Evolutionary conservation across 2,329 filamentous ascomycete species (phyloP).

Genomic region (Scytalidium sp.): DNA sequence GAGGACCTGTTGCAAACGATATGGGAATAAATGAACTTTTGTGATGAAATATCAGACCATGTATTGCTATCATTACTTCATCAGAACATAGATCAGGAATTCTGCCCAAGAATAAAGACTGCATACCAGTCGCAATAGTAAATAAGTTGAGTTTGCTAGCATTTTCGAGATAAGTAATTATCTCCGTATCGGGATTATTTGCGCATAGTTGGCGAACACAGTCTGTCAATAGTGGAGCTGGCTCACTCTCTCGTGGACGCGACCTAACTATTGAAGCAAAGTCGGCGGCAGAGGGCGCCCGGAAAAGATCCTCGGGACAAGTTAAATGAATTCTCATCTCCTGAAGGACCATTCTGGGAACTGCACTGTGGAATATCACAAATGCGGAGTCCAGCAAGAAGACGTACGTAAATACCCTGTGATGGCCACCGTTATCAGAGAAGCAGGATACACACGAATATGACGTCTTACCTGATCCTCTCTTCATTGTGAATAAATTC

Average conservation of each 20-base stretch:
- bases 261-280: conserved; percentile 8
- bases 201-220: not conserved
- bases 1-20: not conserved
- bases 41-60: not conserved
- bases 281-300: conserved; percentile 29
- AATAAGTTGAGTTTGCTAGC: not conserved
- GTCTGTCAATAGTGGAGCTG: not conserved
- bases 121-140: not conserved
- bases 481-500: conserved; percentile 5
- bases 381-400: conserved; percentile 37
- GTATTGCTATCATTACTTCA: not conserved
- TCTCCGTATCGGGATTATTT: not conserved
- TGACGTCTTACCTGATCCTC: conserved; percentile 3
- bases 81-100: not conserved
- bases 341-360: conserved; percentile 36
- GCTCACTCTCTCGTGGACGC: not conserved
- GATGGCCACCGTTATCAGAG: not conserved
- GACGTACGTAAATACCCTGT: conserved; percentile 30
- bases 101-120: not conserved
- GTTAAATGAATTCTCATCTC: conserved; percentile 36
- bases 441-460: not conserved
- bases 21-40: not conserved
- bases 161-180: not conserved
- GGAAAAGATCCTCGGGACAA: conserved; percentile 33
- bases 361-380: conserved; percentile 38